phyloP scores from a whole-genome alignment of 108 stramenopile species.

The Nannochloropsis oceanica region DNA sequence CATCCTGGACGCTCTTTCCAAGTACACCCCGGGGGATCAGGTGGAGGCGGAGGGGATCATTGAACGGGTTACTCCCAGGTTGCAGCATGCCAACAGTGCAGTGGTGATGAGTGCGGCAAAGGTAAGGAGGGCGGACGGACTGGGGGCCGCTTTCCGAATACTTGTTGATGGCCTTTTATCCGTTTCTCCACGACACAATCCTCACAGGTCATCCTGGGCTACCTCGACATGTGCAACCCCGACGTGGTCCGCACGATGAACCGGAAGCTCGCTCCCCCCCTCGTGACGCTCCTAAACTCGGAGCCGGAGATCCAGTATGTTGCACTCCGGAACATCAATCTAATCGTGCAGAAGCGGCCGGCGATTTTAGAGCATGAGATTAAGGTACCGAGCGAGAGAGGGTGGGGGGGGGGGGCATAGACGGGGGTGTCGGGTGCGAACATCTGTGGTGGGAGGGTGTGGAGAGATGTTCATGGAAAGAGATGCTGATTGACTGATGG shows the following conservation, averaged over 20 bases:
- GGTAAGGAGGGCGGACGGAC: not conserved
- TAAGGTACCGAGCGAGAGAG: slow-evolving; percentile 41
- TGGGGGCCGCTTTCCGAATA: too few species aligned
- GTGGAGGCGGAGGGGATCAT: slow-evolving; percentile 75
- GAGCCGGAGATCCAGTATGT: slow-evolving; percentile 99
- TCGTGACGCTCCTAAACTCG: slow-evolving; percentile 88
- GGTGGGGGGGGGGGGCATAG: not conserved
- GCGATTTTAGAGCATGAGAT: slow-evolving; percentile 89
- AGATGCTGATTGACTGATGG: not conserved
- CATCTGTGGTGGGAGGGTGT: not conserved
- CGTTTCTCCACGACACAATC: not conserved
- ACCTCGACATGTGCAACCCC: slow-evolving; percentile 64
- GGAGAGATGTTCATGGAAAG: not conserved
- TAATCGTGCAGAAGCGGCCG: slow-evolving; percentile 94
- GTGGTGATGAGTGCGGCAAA: slow-evolving; percentile 98
- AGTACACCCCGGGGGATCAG: slow-evolving; percentile 49
- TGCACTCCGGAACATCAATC: slow-evolving; percentile 93
- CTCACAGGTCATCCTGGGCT: slow-evolving; percentile 62
- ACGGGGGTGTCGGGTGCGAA: not conserved
- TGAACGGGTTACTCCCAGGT: slow-evolving; percentile 91
- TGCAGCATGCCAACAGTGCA: slow-evolving; percentile 96
- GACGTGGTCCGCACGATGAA: slow-evolving; percentile 28
- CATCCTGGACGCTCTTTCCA: slow-evolving; percentile 82
- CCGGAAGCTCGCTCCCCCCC: slow-evolving; percentile 91
- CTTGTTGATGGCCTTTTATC: not conserved